Evolutionary conservation across 2,329 filamentous ascomycete genomes (phyloP).

Genomic region (Coleophoma eucalyptorum): DNA sequence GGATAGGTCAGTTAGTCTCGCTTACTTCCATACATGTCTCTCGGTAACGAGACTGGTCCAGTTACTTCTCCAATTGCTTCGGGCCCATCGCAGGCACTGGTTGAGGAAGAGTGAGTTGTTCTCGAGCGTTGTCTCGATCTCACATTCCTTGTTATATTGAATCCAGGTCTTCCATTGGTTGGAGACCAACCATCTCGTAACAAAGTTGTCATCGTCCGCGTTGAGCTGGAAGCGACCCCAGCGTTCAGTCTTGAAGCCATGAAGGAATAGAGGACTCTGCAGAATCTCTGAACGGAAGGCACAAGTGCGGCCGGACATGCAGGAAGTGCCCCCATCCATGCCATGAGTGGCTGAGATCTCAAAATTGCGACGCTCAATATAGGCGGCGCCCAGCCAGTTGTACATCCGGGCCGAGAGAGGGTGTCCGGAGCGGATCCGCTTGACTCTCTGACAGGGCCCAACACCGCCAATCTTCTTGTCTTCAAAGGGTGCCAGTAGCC

Average conservation of each 20-base stretch:
- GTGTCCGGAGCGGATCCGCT: constrained; percentile 55
- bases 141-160: constrained; percentile 87
- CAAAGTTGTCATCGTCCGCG: constrained; percentile 97
- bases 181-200: constrained; percentile 91
- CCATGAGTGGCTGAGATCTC: constrained; percentile 95
- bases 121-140: constrained; percentile 90
- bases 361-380: constrained; percentile 92
- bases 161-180: constrained; percentile 93
- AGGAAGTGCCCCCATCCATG: constrained; percentile 93
- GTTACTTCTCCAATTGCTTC: constrained; percentile 98
- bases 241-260: constrained; percentile 87
- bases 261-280: constrained; percentile 77
- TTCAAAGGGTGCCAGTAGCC: constrained; percentile 92
- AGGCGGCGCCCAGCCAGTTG: constrained; percentile 88
- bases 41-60: constrained; percentile 85
- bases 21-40: constrained; percentile 83
- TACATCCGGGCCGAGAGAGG: constrained; percentile 63
- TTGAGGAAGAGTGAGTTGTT: constrained; percentile 85
- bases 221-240: constrained; percentile 89
- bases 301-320: constrained; percentile 90
- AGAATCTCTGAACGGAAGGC: constrained; percentile 89
- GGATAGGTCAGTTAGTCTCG: constrained; percentile 20
- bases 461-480: constrained; percentile 81
- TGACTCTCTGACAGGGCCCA: constrained; percentile 82
- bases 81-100: constrained; percentile 91